phyloP scores from a whole-genome alignment of 495 filamentous ascomycete genomes.

The Lasiosphaeria ovina region DNA sequence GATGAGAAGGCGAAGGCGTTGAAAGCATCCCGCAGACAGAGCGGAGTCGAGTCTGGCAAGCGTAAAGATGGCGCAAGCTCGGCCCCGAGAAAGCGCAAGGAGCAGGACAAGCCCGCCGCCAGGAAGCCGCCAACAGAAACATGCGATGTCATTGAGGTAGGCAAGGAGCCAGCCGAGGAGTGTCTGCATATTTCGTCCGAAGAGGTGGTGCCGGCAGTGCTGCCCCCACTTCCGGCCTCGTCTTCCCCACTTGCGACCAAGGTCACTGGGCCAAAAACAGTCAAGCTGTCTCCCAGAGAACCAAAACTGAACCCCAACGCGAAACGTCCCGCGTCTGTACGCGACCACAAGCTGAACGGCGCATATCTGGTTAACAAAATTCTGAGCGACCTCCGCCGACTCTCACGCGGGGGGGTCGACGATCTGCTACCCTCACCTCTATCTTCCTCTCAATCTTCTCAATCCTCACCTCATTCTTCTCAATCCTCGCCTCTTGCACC shows the following conservation, averaged over 20 bases:
- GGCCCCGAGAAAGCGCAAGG: constrained; percentile 20
- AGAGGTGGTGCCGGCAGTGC: constrained; percentile 11
- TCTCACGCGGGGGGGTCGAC: constrained; percentile 15
- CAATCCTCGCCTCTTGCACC: too few species aligned
- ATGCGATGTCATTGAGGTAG: neutral
- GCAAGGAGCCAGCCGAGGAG: too few species aligned
- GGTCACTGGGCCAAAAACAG: neutral
- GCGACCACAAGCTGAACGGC: constrained; percentile 37
- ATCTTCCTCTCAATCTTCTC: neutral
- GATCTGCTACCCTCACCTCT: constrained; percentile 10
- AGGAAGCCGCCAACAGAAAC: constrained; percentile 12
- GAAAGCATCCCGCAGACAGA: constrained; percentile 28
- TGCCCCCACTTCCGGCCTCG: too few species aligned
- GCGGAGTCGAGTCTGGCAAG: constrained; percentile 27
- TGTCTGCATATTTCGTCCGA: neutral
- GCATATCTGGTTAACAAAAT: constrained; percentile 37
- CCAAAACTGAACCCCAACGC: constrained; percentile 32
- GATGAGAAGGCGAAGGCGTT: constrained; percentile 34
- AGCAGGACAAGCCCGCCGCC: constrained; percentile 6
- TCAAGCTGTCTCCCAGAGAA: constrained; percentile 10
- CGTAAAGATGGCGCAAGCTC: constrained; percentile 23
- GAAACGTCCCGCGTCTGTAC: constrained; percentile 33
- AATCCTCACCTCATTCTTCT: constrained; percentile 1
- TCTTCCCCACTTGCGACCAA: neutral
- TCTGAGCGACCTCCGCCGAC: constrained; percentile 21